Evolutionary conservation across 2,329 filamentous ascomycete genomes (phyloP).

Genomic region (Metarhizium album): DNA sequence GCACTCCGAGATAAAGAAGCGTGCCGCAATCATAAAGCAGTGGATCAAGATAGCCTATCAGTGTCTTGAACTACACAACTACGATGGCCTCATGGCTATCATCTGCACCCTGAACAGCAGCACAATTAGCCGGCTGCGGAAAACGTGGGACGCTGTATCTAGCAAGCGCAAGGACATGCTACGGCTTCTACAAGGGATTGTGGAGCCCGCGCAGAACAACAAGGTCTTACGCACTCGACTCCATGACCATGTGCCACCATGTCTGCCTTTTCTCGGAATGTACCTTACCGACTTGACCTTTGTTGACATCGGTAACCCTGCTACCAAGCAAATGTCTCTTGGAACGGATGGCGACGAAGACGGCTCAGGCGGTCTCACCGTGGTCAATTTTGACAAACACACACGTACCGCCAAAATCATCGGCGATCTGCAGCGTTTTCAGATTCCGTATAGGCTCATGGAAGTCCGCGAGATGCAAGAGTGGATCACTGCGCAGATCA

Average conservation of each 20-base stretch:
- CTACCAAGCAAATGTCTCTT: constrained; percentile 60
- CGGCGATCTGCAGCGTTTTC: constrained; percentile 88
- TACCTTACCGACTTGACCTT: constrained; percentile 96
- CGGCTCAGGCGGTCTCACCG: constrained; percentile 54
- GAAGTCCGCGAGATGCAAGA: constrained; percentile 84
- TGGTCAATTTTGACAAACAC: constrained; percentile 98
- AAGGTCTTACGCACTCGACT: constrained; percentile 73
- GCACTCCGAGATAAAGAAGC: constrained; percentile 83
- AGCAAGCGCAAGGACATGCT: constrained; percentile 72
- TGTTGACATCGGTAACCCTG: constrained; percentile 85
- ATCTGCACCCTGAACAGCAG: constrained; percentile 90
- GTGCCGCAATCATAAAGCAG: constrained; percentile 84
- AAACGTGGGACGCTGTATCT: constrained; percentile 85
- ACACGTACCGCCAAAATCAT: constrained; percentile 91
- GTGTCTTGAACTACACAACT: constrained; percentile 85
- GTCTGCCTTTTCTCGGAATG: constrained; percentile 89
- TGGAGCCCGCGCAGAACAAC: constrained; percentile 87
- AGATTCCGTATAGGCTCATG: constrained; percentile 77
- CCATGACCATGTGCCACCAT: constrained; percentile 79
- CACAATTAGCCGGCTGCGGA: constrained; percentile 75
- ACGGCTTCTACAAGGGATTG: constrained; percentile 68
- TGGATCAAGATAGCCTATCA: constrained; percentile 93
- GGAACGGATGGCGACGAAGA: constrained; percentile 43
- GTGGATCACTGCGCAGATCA: constrained; percentile 78
- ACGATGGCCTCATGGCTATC: constrained; percentile 93